Evolutionary conservation across 2,329 filamentous ascomycete genomes (phyloP), one percentile per base, ranked within the genome.

Genomic region (Hymenoscyphus fructigenus): DNA sequence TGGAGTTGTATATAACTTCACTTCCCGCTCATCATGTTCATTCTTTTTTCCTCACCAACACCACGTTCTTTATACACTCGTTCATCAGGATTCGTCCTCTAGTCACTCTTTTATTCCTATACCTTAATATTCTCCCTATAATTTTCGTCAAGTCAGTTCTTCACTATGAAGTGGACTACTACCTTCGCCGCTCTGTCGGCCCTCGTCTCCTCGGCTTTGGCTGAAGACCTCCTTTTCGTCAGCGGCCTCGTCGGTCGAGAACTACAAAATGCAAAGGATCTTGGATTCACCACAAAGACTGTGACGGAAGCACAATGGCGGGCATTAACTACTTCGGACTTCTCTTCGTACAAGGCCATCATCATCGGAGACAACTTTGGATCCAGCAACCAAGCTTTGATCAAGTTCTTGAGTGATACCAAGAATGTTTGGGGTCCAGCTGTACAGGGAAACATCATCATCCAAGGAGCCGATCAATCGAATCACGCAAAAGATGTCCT

Each of bases 341-440:
- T 81, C 70, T 75, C 78, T 57, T 73, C 76, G 62, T 82, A 76
- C 76, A 80, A 79, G 69, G 79, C 79, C 14, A 78, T 82, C 60
- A 71, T 82, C 61, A 73, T 82, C 44, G 76, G 78, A 6, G 80
- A 82, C 65, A 75, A 78, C 12, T 71, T 65, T 50, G 63, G 74
- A 57, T 77, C 77, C 65, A 73, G 72, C 7, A 68, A 70, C 59
- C 68, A 71, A 15, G 65, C 62, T 60, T 67, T 69, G 15, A 74
- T 81, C 63, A 69, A 75, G 32, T 78, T 80, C 63, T 72, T 81
- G 10, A 73, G 76, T 34, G 74, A 76, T 44, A 78, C 78, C 28
- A 79, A 79, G 65, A 68, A 71, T 3, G 68, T 69, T 10, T 81
- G 79, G 79, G 76, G 76, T 7, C 76, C 78, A 17, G 79, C 78